Evolutionary conservation across 1,284 basidiomycete genomes (phyloP), one percentile per base, ranked within the genome.

Genomic region (Sutorius eximius): DNA sequence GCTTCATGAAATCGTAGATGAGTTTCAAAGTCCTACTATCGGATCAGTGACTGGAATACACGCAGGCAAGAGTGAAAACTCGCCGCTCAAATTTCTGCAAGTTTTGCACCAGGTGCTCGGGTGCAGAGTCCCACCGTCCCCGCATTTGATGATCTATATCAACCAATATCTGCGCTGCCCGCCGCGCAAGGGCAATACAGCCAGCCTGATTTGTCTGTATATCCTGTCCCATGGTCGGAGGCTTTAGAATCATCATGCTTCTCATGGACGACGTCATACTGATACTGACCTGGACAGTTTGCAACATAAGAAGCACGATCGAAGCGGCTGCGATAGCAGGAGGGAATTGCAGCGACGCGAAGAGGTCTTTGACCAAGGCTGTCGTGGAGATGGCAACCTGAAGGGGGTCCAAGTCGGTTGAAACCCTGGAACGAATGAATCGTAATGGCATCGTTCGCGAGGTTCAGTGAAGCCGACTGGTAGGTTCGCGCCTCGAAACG

Each of bases 71-170:
- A 37, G 5, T 11, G 10, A 38, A 36, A 24, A 58, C 71, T 20
- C 54, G 81, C 81, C 61, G 55, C 56, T 81, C 75, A 45, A 80
- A 80, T 44, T 73, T 73, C 27, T 67, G 61, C 36, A 82, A 58
- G 46, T 78, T 80, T 47, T 71, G 74, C 9, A 79, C 49, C 15
- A 82, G 61, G 13, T 71, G 64, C 27, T 69, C 66, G 1, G 80
- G 79, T 1, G 79, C 77, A 20, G 65, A 64, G 18, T 79, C 73
- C 74, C 75, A 77, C 51, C 74, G 71, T 41, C 73, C 79, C 5
- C 67, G 70, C 77, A 82, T 81, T 34, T 77, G 77, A 45, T 71
- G 70, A 16, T 75, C 73, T 38, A 82, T 73, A 48, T 79, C 74
- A 13, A 75, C 58, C 32, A 82, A 59, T 42, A 82, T 70, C 22